Base-by-base conservation (phyloP, 2,329 filamentous ascomycete species). In the Ilyonectria robusta region DNA sequence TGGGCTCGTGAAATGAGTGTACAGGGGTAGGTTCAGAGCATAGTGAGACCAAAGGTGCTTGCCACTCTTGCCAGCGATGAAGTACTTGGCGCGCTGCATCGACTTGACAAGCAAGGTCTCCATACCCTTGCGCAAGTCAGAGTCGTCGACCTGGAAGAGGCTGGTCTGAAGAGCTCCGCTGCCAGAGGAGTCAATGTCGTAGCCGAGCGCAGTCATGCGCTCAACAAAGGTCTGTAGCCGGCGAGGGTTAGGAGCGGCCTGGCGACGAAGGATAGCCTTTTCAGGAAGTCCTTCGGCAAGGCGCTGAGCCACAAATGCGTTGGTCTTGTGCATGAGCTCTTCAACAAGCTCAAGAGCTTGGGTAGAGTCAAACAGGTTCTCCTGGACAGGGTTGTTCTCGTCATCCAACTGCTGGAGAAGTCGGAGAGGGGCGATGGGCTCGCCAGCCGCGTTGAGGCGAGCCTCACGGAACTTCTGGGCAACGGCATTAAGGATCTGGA, bases 1-100 rank as follows among this genome's bases (percentile, higher is more conserved):
- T 1, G 96, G 96, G 80, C 94, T 95, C 42, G 95, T 98, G 83
- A 98, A 98, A 81, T 99, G 96, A 74, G 96, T 98, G 86, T 98
- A 99, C 13, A 97, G 83, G 1, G 95, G 94, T 62, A 97, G 84
- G 83, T 99, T 99, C 59, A 98, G 87, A 15, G 94, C 92, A 81
- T 97, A 99, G 83, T 99, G 95, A 68, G 93, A 89, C 83, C 93
- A 92, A 71, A 95, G 86, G 69, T 94, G 92, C 81, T 93, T 91
- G 47, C 89, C 83, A 37, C 92, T 90, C 85, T 94, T 97, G 78
- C 93, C 90, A 61, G 92, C 88, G 74, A 98, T 92, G 77, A 91
- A 97, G 84, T 99, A 99, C 82, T 98, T 98, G 78, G 95, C 96
- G 69, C 95, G 93, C 76, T 93, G 92, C 94, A 98, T 97, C 42